phyloP scores from a whole-genome alignment of 2,329 filamentous ascomycete genomes.

The Fusarium udum region DNA sequence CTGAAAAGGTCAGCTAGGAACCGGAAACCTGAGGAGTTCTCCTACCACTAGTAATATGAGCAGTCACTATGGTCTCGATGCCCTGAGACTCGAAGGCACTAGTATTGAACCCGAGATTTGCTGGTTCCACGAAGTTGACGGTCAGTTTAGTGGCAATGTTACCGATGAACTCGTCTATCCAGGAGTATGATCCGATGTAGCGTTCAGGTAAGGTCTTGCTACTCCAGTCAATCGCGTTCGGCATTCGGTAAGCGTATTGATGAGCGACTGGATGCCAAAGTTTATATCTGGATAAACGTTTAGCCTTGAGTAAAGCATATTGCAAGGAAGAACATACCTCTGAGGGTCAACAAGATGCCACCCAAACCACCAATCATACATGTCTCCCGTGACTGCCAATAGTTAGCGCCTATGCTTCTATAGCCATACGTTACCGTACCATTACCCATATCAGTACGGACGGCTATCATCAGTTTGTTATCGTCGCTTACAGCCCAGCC shows the following conservation, averaged over 20 bases:
- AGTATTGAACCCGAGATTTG: background rate
- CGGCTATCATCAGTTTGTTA: background rate
- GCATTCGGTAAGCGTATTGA: background rate
- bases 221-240: background rate
- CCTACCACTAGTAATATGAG: background rate
- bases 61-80: background rate
- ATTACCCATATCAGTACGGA: background rate
- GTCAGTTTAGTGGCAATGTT: background rate
- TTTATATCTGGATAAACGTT: background rate
- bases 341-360: background rate
- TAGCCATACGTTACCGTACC: background rate
- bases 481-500: background rate
- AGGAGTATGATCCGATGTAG: background rate
- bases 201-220: background rate
- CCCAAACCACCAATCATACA: background rate
- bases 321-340: background rate
- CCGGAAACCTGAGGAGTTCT: accelerated
- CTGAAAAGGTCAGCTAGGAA: background rate
- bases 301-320: background rate
- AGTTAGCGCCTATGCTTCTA: background rate
- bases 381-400: background rate
- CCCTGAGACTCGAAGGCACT: background rate
- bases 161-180: background rate
- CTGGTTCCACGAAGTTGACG: background rate
- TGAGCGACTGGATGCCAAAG: background rate